Conservation (phyloP, 495 filamentous ascomycete genomes). For the Lophium mytilinum region DNA sequence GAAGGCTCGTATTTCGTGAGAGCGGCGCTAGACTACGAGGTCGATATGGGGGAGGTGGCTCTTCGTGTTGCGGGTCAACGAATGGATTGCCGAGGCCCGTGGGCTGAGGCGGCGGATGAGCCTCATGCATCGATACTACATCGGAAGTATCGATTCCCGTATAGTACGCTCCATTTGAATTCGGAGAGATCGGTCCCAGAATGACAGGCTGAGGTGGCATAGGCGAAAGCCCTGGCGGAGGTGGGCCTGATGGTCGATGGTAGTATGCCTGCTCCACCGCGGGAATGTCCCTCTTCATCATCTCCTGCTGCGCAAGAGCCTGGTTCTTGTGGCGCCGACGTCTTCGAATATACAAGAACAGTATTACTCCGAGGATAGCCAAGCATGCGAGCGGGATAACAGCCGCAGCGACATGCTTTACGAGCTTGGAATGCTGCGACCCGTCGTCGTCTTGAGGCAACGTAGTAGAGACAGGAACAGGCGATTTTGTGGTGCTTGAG, state of each 20-base stretch:
- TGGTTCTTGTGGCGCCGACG: conserved; percentile 10
- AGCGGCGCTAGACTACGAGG: conserved; percentile 12
- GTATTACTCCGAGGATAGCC: conserved; percentile 5
- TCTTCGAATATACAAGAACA: conserved; percentile 21
- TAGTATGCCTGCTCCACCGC: neutral
- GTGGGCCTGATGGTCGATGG: neutral
- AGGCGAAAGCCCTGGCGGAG: neutral
- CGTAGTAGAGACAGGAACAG: no score
- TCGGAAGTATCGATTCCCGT: conserved; percentile 26
- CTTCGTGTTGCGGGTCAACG: conserved; percentile 13
- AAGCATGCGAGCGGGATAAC: conserved; percentile 5
- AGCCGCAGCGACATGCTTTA: conserved; percentile 2
- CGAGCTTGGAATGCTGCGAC: neutral
- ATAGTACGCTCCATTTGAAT: conserved; percentile 17
- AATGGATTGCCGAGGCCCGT: conserved; percentile 22
- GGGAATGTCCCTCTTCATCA: conserved; percentile 11
- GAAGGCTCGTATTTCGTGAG: conserved; percentile 16
- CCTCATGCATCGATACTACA: conserved; percentile 11
- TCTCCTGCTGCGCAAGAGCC: neutral
- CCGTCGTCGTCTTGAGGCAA: neutral
- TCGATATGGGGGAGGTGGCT: conserved; percentile 24
- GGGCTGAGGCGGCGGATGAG: neutral
- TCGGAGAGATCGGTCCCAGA: conserved; percentile 13
- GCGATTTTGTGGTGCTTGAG: no score
- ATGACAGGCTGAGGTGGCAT: conserved; percentile 15